Conservation (phyloP, 2,329 filamentous ascomycete species). For the Colletotrichum sp. region DNA sequence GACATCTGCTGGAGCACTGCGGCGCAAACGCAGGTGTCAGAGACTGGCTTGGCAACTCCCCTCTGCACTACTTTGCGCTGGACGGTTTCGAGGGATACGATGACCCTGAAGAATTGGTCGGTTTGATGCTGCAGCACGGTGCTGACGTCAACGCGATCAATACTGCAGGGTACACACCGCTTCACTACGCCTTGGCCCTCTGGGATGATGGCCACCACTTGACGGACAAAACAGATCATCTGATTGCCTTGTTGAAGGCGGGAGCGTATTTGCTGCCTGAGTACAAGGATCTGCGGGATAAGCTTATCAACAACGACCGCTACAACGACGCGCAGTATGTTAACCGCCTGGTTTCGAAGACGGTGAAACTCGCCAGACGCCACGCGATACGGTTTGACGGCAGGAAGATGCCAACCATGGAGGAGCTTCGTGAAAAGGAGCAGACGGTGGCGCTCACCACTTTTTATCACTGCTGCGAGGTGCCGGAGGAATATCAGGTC, state of each 20-base stretch:
- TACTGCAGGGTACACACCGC: background rate
- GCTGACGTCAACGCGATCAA: background rate
- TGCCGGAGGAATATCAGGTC: background rate
- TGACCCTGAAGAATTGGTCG: background rate
- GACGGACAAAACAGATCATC: background rate
- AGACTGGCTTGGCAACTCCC: background rate
- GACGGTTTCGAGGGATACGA: background rate
- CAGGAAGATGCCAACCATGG: background rate
- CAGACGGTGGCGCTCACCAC: background rate
- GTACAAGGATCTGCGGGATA: background rate
- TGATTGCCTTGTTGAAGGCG: background rate
- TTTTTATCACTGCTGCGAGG: background rate
- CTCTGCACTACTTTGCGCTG: background rate
- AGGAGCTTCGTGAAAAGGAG: background rate
- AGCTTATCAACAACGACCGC: background rate
- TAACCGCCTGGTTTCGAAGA: background rate
- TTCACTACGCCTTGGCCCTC: background rate
- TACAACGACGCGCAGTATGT: background rate
- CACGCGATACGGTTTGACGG: background rate
- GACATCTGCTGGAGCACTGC: background rate
- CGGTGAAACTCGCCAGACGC: background rate
- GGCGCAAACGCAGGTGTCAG: background rate
- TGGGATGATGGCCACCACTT: background rate
- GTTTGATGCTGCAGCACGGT: background rate
- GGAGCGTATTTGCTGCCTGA: background rate